Evolutionary conservation across 352 stramenopile genomes (phyloP).

Genomic region (Globisporangium lucens): DNA sequence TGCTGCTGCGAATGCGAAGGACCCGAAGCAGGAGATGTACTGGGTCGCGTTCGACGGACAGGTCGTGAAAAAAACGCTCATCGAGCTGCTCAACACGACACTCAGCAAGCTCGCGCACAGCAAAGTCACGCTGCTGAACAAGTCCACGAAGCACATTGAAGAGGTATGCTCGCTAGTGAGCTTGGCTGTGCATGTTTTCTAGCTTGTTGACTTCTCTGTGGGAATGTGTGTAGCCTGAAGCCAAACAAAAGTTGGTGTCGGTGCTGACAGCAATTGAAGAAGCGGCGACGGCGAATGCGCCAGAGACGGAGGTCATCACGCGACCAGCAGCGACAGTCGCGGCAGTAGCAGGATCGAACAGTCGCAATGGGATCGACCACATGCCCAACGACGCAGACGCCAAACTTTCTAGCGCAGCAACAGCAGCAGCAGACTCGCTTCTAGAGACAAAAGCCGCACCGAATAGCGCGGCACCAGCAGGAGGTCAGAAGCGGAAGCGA

Average conservation of each 20-base stretch:
- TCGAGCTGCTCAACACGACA: slow-evolving; percentile 41
- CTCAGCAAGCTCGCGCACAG: slow-evolving; percentile 37
- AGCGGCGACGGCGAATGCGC: not conserved
- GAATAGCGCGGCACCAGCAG: not conserved
- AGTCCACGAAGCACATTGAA: slow-evolving; percentile 20
- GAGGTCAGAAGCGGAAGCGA: slow-evolving; percentile 16
- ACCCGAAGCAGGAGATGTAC: slow-evolving; percentile 45
- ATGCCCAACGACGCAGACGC: slow-evolving; percentile 14
- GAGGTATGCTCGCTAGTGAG: slow-evolving; percentile 12
- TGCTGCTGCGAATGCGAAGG: slow-evolving; percentile 3
- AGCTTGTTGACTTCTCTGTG: not conserved
- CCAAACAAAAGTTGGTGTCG: slow-evolving; percentile 16
- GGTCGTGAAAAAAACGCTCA: slow-evolving; percentile 62
- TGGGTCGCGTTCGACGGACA: slow-evolving; percentile 65
- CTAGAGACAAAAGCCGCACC: slow-evolving; percentile 1
- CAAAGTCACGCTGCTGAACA: slow-evolving; percentile 26
- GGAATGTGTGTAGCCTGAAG: slow-evolving; percentile 7
- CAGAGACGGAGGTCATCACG: not conserved
- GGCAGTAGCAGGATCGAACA: not conserved
- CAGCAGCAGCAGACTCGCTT: not conserved
- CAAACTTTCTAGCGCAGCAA: not conserved
- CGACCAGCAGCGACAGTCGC: not conserved
- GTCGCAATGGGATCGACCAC: slow-evolving; percentile 10
- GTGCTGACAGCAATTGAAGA: slow-evolving; percentile 11
- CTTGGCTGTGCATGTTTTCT: not conserved